Conservation (phyloP, 2,329 filamentous ascomycete species). For the Calonectria crousiana region DNA sequence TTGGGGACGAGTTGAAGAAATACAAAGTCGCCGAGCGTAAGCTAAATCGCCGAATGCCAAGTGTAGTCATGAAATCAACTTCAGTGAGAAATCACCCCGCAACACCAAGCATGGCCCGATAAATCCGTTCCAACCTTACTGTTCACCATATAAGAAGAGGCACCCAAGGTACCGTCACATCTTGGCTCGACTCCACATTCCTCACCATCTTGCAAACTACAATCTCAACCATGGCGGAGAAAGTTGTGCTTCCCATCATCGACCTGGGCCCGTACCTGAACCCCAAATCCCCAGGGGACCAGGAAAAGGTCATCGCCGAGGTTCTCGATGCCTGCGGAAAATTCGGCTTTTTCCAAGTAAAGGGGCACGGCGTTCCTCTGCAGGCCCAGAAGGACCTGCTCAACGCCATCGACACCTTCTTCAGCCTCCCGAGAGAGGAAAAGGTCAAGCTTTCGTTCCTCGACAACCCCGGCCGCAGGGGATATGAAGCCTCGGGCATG, state of each 20-base stretch:
- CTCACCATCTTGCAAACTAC: neutral
- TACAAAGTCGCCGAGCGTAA: neutral
- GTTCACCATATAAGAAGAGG: neutral
- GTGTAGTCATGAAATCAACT: neutral
- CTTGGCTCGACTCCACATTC: neutral
- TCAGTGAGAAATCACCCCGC: neutral
- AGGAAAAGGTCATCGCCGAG: neutral
- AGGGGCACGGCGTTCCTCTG: neutral
- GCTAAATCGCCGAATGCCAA: neutral
- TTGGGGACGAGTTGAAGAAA: neutral
- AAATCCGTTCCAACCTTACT: neutral
- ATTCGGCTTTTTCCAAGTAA: neutral
- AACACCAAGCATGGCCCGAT: neutral
- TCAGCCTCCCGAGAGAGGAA: neutral
- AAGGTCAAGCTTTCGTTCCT: neutral
- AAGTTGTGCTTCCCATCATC: neutral
- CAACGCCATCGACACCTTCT: neutral
- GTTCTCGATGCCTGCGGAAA: neutral
- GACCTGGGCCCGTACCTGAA: neutral
- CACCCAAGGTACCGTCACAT: neutral
- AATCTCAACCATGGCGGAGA: neutral
- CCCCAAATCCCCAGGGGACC: neutral
- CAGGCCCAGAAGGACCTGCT: neutral
- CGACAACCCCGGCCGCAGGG: neutral
- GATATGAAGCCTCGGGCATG: neutral